phyloP scores from a whole-genome alignment of 257 asterid species.

The Jasminum sambac region DNA sequence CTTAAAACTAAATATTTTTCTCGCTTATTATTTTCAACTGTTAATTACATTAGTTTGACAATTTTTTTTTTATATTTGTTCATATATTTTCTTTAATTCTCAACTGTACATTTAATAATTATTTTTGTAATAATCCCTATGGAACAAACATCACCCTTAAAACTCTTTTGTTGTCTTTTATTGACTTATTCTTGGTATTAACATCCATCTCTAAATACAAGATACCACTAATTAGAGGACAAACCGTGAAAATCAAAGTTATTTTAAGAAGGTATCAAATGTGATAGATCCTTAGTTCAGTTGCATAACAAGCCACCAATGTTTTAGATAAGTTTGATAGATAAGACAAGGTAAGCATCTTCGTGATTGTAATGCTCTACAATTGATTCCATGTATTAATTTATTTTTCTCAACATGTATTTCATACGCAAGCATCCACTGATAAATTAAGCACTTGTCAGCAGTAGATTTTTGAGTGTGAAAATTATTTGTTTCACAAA shows the following conservation, averaged over 20 bases:
- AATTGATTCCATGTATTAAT: slow-evolving; percentile 15
- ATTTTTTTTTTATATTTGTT: too few species aligned
- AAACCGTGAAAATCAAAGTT: slow-evolving; percentile 4
- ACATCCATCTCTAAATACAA: background rate
- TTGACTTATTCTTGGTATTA: slow-evolving; percentile 23
- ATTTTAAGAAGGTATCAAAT: slow-evolving; percentile 41
- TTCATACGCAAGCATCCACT: background rate
- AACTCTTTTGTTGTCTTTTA: slow-evolving; percentile 3
- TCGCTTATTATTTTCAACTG: too few species aligned
- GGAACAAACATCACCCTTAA: slow-evolving; percentile 10
- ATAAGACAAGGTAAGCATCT: slow-evolving; percentile 52
- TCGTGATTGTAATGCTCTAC: slow-evolving; percentile 16
- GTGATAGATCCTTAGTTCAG: slow-evolving; percentile 39
- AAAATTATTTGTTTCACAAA: too few species aligned
- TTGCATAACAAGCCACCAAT: slow-evolving; percentile 27
- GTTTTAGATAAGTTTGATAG: slow-evolving; percentile 1
- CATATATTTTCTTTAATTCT: too few species aligned
- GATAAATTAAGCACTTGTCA: too few species aligned
- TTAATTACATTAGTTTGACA: too few species aligned
- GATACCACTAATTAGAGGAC: slow-evolving; percentile 15
- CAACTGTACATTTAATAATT: too few species aligned
- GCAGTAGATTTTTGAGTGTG: too few species aligned
- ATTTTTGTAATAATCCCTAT: too few species aligned
- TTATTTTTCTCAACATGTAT: slow-evolving; percentile 6
- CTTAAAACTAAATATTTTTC: too few species aligned